Evolutionary conservation across 768 basidiomycete species (phyloP), one percentile per base, ranked within the genome.

Genomic region (Lyophyllum shimeji): DNA sequence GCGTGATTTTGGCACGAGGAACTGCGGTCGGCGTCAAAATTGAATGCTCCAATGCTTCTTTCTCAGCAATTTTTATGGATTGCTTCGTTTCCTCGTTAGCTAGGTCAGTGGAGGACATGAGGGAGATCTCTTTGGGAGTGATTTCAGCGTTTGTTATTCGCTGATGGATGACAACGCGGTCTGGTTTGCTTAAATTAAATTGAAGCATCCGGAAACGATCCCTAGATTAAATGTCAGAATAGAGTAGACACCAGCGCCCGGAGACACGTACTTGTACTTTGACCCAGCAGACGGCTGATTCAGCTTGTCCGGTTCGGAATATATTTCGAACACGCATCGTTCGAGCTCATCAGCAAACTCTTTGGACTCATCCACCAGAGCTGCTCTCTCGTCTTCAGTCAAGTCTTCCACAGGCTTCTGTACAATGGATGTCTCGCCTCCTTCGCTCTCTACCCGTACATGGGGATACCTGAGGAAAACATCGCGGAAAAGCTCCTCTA

Each of bases 171-270:
- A 79, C 77, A 55, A 85, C 82, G 65, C 92, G 89, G 65, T 95
- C 93, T 65, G 77, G 74, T 73, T 94, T 86, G 76, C 81, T 89
- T 65, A 96, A 74, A 73, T 96, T 96, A 74, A 93, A 96, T 56
- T 83, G 84, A 49, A 95, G 79, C 81, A 87, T 95, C 56, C 93
- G 85, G 75, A 94, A 95, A 65, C 92, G 91, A 72, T 93, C 89
- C 77, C 92, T 94, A 57, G 29, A 47, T 55, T 44, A n/a, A n/a
- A n/a, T 57, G 20, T 53, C 20, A 64, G 59, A 39, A 65, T 55
- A 56, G 21, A 50, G 1, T 34, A 34, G 24, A 42, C 29, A 37
- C 24, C 46, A 18, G 45, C 27, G 47, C 21, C 7, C 51, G 54
- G 27, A 40, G 46, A 8, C 27, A 73, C 71, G 53, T 66, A 92